Conservation (phyloP, 345 rosid species). For the Cardamine chenopodiifolia region DNA sequence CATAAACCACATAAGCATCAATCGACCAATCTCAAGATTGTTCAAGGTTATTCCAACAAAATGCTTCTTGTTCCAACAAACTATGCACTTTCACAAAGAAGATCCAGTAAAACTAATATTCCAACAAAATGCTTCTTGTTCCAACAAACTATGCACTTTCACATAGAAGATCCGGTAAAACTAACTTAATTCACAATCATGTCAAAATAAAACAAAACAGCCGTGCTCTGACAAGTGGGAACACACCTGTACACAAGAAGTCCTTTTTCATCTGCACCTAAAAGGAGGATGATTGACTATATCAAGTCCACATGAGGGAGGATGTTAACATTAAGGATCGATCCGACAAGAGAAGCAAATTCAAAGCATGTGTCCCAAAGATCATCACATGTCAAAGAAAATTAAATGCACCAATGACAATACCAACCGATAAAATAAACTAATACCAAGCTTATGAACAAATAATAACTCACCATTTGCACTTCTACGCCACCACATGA, state of each 20-base stretch:
- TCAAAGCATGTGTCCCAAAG: constrained; percentile 69
- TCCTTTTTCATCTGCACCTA: constrained; percentile 72
- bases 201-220: constrained; percentile 21
- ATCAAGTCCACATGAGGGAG: constrained; percentile 73
- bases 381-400: constrained; percentile 33
- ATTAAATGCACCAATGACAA: constrained; percentile 36
- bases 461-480: constrained; percentile 73
- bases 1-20: too few relatives aligned
- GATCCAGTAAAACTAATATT: too few relatives aligned
- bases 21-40: too few relatives aligned
- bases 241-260: constrained; percentile 75
- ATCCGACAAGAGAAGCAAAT: constrained; percentile 69
- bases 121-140: too few relatives aligned
- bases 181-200: constrained; percentile 15
- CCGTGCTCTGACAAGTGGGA: constrained; percentile 15
- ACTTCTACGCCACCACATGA: constrained; percentile 76
- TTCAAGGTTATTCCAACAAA: too few relatives aligned
- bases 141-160: too few relatives aligned
- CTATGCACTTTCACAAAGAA: too few relatives aligned
- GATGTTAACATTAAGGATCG: constrained; percentile 62
- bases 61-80: too few relatives aligned
- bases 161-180: not conserved
- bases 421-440: constrained; percentile 24
- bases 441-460: constrained; percentile 25
- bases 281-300: constrained; percentile 66